Conservation (phyloP, 1,284 basidiomycete species). For the Taiwanofungus camphoratus region DNA sequence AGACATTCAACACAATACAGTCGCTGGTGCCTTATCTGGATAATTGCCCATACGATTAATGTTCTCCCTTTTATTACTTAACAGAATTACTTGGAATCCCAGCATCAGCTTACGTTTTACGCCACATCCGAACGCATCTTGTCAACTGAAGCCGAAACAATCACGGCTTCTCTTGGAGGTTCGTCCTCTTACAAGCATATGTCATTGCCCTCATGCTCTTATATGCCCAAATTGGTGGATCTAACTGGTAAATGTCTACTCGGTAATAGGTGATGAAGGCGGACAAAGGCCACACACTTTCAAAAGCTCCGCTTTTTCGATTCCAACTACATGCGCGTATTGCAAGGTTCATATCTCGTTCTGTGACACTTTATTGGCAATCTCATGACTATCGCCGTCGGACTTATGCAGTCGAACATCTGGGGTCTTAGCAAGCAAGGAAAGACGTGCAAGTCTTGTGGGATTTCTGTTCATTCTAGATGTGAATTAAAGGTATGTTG, state of each 20-base stretch:
- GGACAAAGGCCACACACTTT: slow-evolving; percentile 68
- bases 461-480: slow-evolving; percentile 75
- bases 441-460: slow-evolving; percentile 75
- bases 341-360: slow-evolving; percentile 53
- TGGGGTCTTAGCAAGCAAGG: slow-evolving; percentile 85
- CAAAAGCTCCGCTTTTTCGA: slow-evolving; percentile 79
- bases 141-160: slow-evolving; percentile 54
- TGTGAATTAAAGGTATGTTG: slow-evolving; percentile 75
- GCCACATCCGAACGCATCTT: slow-evolving; percentile 49
- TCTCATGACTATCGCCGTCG: neutral
- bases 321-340: slow-evolving; percentile 74
- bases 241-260: neutral
- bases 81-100: slow-evolving; percentile 61
- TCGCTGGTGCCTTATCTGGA: neutral
- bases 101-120: slow-evolving; percentile 55
- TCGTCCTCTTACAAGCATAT: too few relatives aligned
- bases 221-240: too few relatives aligned
- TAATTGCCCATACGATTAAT: neutral
- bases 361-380: neutral
- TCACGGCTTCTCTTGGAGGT: slow-evolving; percentile 63
- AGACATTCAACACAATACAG: neutral
- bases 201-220: too few relatives aligned
- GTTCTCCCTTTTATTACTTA: neutral
- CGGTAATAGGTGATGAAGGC: slow-evolving; percentile 79
- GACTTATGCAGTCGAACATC: slow-evolving; percentile 53